Evolutionary conservation across 129 eudicot genomes (phyloP), one percentile per base, ranked within the genome.

Genomic region (Pulicaria dysenterica): DNA sequence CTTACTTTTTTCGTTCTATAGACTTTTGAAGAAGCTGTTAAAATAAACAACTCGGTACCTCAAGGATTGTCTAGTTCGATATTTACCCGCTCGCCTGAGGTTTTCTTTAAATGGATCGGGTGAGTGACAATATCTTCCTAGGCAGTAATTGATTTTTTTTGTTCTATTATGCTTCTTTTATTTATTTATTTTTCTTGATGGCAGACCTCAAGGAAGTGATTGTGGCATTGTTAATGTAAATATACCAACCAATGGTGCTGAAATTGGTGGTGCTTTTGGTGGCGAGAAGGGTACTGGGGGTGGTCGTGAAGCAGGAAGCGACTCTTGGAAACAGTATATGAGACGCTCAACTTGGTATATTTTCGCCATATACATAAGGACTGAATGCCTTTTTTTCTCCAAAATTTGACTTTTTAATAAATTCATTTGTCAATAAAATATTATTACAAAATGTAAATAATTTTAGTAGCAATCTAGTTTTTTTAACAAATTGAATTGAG

Each of bases 271-370:
- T 46, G 98, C 98, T 74, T 94, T 94, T 75, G 98, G 98, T 37
- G 98, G 98, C 44, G 98, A 94, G 78, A 94, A 94, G 81, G 97
- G 91, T 47, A 94, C 98, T 3, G 98, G 98, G 31, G 98, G 98
- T 36, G 98, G 98, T 31, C 90, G 98, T 51, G 97, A 94, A 79
- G 98, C 98, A 60, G 98, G 98, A 76, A 94, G 98, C 17, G 98
- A 94, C 81, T 94, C 98, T 40, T 94, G 97, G 98, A 94, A 90
- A 75, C 98, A 94, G 73, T 94, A 94, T 78, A 94, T 94, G 98
- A 90, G 98, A 70, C 96, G 97, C 55, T 84, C 98, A 73, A 94
- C 98, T 49, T 94, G 98, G 96, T 90, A 85, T 24, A 69, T 3
- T 61, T 61, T 15, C 6, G 40, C 64, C n/a, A n/a, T 34, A 58